A percentile compares a stretch with the other conserved stretches of the same genome.
Conservation (phyloP, 2,329 filamentous ascomycete species). For the Neonectria hederae region DNA sequence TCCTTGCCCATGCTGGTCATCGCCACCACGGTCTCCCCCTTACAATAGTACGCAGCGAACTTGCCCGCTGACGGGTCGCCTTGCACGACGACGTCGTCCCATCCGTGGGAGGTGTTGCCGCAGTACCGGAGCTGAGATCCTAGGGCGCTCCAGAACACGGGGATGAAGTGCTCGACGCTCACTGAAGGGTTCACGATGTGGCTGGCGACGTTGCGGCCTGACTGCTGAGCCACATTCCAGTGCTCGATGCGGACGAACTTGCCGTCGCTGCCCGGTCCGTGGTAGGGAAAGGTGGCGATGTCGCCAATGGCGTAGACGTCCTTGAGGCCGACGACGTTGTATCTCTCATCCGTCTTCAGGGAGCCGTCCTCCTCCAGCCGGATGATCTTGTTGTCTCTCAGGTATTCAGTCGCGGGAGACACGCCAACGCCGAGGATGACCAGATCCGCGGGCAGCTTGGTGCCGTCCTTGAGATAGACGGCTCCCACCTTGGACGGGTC, state of each 20-base stretch:
- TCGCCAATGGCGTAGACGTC: slow-evolving; percentile 95
- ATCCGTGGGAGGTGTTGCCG: slow-evolving; percentile 83
- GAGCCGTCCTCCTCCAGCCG: slow-evolving; percentile 86
- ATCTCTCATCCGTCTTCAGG: slow-evolving; percentile 80
- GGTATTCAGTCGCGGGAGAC: slow-evolving; percentile 82
- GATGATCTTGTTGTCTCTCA: slow-evolving; percentile 76
- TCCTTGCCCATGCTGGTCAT: slow-evolving; percentile 92
- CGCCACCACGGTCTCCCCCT: slow-evolving; percentile 86
- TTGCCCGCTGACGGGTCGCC: slow-evolving; percentile 81
- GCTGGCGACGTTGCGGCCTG: slow-evolving; percentile 80
- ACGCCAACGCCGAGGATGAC: slow-evolving; percentile 94
- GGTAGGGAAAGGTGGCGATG: slow-evolving; percentile 94
- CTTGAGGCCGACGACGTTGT: slow-evolving; percentile 77
- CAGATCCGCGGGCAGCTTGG: slow-evolving; percentile 83
- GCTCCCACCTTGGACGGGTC: slow-evolving; percentile 79
- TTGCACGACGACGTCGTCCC: slow-evolving; percentile 84
- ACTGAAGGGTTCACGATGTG: slow-evolving; percentile 75
- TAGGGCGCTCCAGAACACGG: slow-evolving; percentile 96
- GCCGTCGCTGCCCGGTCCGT: slow-evolving; percentile 84
- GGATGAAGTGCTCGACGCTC: slow-evolving; percentile 79
- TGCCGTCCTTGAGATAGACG: slow-evolving; percentile 86
- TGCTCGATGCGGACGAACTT: slow-evolving; percentile 87
- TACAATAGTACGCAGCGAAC: slow-evolving; percentile 90
- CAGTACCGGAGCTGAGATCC: slow-evolving; percentile 92
- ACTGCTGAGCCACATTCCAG: slow-evolving; percentile 97